Conservation (phyloP, 2,329 filamentous ascomycete species). For the Paecilomyces fulvus region DNA sequence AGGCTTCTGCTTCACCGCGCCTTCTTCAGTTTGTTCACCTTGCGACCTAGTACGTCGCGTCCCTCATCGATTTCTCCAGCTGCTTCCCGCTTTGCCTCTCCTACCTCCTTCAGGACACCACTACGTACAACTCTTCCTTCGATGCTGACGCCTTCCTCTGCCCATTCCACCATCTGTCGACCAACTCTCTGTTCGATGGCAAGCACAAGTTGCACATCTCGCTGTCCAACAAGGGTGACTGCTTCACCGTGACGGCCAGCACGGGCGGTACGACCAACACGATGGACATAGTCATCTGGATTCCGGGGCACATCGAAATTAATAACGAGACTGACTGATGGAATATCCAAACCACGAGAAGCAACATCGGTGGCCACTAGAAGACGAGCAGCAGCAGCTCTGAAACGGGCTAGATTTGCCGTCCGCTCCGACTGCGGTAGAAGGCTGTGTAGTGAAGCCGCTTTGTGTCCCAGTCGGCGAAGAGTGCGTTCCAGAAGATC, state of each 20-base stretch:
- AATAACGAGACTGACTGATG: conserved; percentile 78
- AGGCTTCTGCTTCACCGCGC: conserved; percentile 16
- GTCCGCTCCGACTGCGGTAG: conserved; percentile 78
- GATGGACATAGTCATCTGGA: conserved; percentile 94
- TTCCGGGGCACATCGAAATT: conserved; percentile 97
- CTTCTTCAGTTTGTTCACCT: conserved; percentile 42
- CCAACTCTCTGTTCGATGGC: conserved; percentile 78
- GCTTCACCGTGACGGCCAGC: conserved; percentile 76
- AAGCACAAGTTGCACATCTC: conserved; percentile 83
- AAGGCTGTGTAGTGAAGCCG: conserved; percentile 82
- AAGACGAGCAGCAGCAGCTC: conserved; percentile 77
- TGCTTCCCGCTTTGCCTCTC: conserved; percentile 93
- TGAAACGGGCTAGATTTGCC: conserved; percentile 83
- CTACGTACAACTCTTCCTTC: conserved; percentile 81
- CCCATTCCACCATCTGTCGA: conserved; percentile 72
- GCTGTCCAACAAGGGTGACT: conserved; percentile 83
- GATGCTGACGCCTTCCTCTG: conserved; percentile 87
- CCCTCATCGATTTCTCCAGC: conserved; percentile 85
- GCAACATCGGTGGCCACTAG: conserved; percentile 94
- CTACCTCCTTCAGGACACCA: conserved; percentile 70
- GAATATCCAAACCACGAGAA: conserved; percentile 88
- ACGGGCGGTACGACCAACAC: conserved; percentile 89
- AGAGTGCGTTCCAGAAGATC: conserved; percentile 83
- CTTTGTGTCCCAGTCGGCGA: conserved; percentile 75
- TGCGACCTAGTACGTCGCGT: conserved; percentile 82